Base-by-base conservation (phyloP, 1,139 yeast species). In the Taphrina pruni region DNA sequence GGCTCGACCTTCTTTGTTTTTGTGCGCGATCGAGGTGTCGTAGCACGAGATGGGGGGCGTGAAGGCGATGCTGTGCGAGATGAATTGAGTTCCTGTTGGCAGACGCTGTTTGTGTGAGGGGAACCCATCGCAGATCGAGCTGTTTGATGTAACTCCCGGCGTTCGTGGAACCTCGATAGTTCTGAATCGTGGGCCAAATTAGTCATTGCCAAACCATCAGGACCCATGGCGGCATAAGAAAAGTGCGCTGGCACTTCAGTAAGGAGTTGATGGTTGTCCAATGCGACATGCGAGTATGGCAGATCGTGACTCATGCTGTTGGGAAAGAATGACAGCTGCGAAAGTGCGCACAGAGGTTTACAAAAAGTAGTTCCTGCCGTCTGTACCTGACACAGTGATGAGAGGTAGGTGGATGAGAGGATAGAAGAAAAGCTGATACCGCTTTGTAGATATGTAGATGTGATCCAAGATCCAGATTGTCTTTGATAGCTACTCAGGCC, bases 21-120 rank as follows among this genome's bases (percentile, higher is more conserved):
- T 21, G 32, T 8, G 36, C 54, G 54, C 11, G 58, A 32, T 12
- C 58, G 41, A 14, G 58, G 58, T n/a, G 58, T 54, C 4, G 43
- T 12, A 20, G 43, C 20, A 20, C 58, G 26, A 12, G 58, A 54
- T 1, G 54, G 36, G 1, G 54, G 54, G 14, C 36, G 9, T n/a
- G 20, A 35, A 1, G 54, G 54, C 21, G 36, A 21, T n/a, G 35
- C 36, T 21, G 32, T 21, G n/a, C 35, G 35, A n/a, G 54, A 21
- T 12, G 48, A 12, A n/a, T 17, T 45, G 2, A n/a, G 20, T 17
- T 7, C 12, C 20, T n/a, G 48, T n/a, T 45, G 20, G 17, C 17
- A 14, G 20, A n/a, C 5, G 20, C 48, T 17, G 20, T 17, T n/a
- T 12, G 8, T 17, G n/a, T 7, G n/a, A 14, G 48, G 8, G 6